phyloP scores from a whole-genome alignment of 805 yeast species.

The Phaffomyces antillensis region DNA sequence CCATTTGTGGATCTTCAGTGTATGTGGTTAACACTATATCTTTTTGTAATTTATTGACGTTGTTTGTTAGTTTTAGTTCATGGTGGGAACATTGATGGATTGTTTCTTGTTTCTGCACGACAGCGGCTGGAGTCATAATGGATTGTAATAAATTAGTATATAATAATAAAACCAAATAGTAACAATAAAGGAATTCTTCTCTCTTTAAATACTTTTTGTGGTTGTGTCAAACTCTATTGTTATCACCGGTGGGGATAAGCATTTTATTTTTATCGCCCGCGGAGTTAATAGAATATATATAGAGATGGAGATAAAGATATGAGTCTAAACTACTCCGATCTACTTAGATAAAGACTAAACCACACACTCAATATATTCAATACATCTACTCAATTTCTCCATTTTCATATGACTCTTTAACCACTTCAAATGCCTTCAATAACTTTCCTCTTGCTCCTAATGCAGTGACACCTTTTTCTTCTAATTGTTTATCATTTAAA shows the following conservation, averaged over 20 bases:
- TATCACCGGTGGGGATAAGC: no score
- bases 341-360: no score
- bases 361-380: no score
- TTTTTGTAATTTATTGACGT: slow-evolving; percentile 13
- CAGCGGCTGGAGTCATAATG: slow-evolving; percentile 25
- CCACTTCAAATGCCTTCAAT: slow-evolving; percentile 84
- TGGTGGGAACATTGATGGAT: slow-evolving; percentile 6
- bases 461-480: slow-evolving; percentile 80
- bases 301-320: no score
- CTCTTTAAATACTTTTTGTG: no score
- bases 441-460: slow-evolving; percentile 94
- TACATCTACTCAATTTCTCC: slow-evolving; percentile 21
- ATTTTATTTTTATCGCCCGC: no score
- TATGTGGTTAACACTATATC: slow-evolving; percentile 45
- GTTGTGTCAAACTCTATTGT: neutral
- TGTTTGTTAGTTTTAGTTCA: slow-evolving; percentile 12
- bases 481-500: slow-evolving; percentile 61
- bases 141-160: no score
- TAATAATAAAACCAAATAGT: neutral
- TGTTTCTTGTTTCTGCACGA: slow-evolving; percentile 5
- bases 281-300: no score
- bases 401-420: slow-evolving; percentile 47
- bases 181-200: neutral
- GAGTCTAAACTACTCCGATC: no score
- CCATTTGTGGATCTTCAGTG: slow-evolving; percentile 40